phyloP scores from a whole-genome alignment of 2,329 filamentous ascomycete genomes.

The Elsinoe arachidis region DNA sequence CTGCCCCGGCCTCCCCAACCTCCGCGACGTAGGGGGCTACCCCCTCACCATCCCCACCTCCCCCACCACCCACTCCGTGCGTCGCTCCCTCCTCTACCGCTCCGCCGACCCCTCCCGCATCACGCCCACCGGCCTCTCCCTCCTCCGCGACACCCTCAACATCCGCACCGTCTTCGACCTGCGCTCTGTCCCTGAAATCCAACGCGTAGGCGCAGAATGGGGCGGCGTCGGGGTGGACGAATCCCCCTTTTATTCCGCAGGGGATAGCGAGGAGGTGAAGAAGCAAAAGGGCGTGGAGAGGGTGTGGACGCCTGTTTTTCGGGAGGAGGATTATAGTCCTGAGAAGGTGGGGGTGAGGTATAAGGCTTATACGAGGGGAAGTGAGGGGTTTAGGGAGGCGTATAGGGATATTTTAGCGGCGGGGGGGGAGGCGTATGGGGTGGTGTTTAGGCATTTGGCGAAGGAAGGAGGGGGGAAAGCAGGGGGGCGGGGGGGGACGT shows the following conservation, averaged over 20 bases:
- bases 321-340: constrained; percentile 51
- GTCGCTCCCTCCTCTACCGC: constrained; percentile 53
- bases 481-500: constrained; percentile 31
- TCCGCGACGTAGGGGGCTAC: constrained; percentile 59
- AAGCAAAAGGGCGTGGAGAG: constrained; percentile 39
- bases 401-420: constrained; percentile 53
- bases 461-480: constrained; percentile 24
- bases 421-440: constrained; percentile 46
- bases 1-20: constrained; percentile 55
- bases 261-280: constrained; percentile 27
- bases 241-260: constrained; percentile 19
- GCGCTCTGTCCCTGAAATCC: constrained; percentile 53
- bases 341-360: constrained; percentile 55
- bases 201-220: constrained; percentile 32
- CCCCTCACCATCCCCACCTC: constrained; percentile 17
- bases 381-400: constrained; percentile 53
- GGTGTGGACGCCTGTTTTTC: constrained; percentile 58
- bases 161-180: constrained; percentile 62
- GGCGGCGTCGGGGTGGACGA: constrained; percentile 21
- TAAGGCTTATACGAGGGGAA: constrained; percentile 50
- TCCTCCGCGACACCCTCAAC: constrained; percentile 43
- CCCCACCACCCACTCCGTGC: constrained; percentile 38
- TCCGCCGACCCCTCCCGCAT: constrained; percentile 57
- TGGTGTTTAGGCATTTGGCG: constrained; percentile 53
- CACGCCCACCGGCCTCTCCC: constrained; percentile 44